Conservation (phyloP, 768 basidiomycete species). For the Rhizopogon rudus region DNA sequence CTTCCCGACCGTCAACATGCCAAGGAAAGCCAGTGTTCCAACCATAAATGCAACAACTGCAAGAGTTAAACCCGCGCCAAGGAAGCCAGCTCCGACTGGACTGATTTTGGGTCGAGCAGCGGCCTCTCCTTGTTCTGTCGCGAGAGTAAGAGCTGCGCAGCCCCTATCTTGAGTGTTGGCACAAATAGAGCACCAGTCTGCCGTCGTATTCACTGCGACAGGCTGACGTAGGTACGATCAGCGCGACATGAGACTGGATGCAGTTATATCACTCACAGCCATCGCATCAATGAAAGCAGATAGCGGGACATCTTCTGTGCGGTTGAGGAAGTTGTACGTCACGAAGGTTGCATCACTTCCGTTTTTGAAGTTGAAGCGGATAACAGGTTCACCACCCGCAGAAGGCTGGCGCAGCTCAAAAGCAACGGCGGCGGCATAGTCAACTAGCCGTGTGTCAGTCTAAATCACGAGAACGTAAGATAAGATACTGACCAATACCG, state of each 20-base stretch:
- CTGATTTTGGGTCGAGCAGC: constrained; percentile 36
- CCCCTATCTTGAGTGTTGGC: constrained; percentile 52
- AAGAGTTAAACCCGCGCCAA: constrained; percentile 55
- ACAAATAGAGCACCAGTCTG: constrained; percentile 58
- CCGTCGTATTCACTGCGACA: constrained; percentile 44
- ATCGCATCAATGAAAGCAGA: constrained; percentile 43
- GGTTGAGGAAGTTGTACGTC: constrained; percentile 42
- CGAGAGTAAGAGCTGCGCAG: constrained; percentile 42
- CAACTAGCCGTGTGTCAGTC: constrained; percentile 33
- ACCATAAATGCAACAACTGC: constrained; percentile 36
- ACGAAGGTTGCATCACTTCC: constrained; percentile 47
- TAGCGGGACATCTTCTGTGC: constrained; percentile 47
- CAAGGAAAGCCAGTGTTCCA: constrained; percentile 35
- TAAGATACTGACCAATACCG: constrained; percentile 44
- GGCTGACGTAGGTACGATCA: constrained; percentile 29
- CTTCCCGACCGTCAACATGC: constrained; percentile 27
- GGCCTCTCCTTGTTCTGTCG: constrained; percentile 19
- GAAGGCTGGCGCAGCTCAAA: constrained; percentile 54
- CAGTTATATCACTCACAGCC: constrained; percentile 23
- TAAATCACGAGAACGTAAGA: not conserved
- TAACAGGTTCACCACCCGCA: constrained; percentile 40
- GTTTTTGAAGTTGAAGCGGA: constrained; percentile 70
- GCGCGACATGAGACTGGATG: not conserved
- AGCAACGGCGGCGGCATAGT: constrained; percentile 54
- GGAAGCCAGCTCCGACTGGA: constrained; percentile 60